A percentile compares a stretch with the other conserved stretches of the same genome.
phyloP scores from a whole-genome alignment of 192 early-diverging fungal species.

The Globomyces pollinis-pini region DNA sequence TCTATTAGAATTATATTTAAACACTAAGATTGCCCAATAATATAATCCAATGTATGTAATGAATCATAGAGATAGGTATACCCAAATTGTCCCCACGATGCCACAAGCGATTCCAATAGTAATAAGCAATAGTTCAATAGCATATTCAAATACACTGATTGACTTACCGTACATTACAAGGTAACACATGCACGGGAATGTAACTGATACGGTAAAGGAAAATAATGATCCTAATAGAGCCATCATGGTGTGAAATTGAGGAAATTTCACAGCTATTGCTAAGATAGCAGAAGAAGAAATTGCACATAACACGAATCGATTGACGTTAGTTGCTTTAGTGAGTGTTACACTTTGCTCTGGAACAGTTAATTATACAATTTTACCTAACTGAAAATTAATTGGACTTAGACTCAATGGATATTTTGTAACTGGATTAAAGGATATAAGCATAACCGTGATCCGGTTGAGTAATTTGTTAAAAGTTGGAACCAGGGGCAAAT shows the following conservation, averaged over 20 bases:
- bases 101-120: constrained; percentile 18
- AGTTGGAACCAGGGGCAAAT: constrained; percentile 47
- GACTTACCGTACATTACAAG: constrained; percentile 27
- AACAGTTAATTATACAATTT: constrained; percentile 5
- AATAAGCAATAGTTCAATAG: constrained; percentile 17
- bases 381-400: constrained; percentile 30
- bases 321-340: no score
- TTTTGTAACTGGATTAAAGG: constrained; percentile 64
- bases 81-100: constrained; percentile 15
- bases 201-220: constrained; percentile 40
- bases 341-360: neutral
- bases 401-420: constrained; percentile 60
- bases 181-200: constrained; percentile 44
- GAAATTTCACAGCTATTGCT: constrained; percentile 46
- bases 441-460: constrained; percentile 53
- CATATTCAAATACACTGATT: constrained; percentile 8
- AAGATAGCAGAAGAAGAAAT: constrained; percentile 30
- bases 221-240: constrained; percentile 48
- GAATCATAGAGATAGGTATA: no score
- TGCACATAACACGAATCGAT: constrained; percentile 23
- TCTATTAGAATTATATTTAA: no score
- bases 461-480: constrained; percentile 43
- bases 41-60: no score
- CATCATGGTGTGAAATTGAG: constrained; percentile 62
- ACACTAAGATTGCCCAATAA: no score